Conservation (phyloP, 2,329 filamentous ascomycete genomes). For the Aspergillus fischeri region DNA sequence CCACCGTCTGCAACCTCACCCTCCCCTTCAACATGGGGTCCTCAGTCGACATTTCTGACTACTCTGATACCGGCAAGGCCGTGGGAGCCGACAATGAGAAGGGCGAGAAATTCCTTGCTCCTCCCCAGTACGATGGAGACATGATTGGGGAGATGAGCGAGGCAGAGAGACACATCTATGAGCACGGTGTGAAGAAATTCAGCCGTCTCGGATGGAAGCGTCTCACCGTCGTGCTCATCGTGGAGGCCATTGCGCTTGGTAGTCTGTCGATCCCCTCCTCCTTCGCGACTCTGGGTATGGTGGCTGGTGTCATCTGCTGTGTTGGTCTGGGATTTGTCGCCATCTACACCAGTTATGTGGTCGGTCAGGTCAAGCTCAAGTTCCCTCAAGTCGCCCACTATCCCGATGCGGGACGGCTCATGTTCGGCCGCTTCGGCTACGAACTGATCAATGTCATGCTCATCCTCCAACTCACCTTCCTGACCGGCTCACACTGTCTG, state of each 20-base stretch:
- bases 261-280: conserved; percentile 44
- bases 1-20: conserved; percentile 4
- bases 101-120: conserved; percentile 3
- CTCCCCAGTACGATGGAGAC: conserved; percentile 16
- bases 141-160: conserved; percentile 19
- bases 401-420: conserved; percentile 41
- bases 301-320: conserved; percentile 42
- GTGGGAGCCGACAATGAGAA: conserved; percentile 3
- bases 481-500: conserved; percentile 43
- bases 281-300: conserved; percentile 46
- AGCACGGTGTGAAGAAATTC: conserved; percentile 20
- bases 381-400: conserved; percentile 42
- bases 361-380: conserved; percentile 37
- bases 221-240: conserved; percentile 47
- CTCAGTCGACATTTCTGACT: conserved; percentile 9
- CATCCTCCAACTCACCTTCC: conserved; percentile 39
- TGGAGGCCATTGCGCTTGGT: conserved; percentile 49
- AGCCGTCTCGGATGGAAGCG: conserved; percentile 47
- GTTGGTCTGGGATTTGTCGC: conserved; percentile 39
- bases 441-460: conserved; percentile 43
- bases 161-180: conserved; percentile 16
- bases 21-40: background rate
- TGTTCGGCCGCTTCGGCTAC: conserved; percentile 42
- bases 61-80: conserved; percentile 10
- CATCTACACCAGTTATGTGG: conserved; percentile 41